Evolutionary conservation across 257 asterid species (phyloP), one percentile per base, ranked within the genome.

Genomic region (Solanum lignicaule): DNA sequence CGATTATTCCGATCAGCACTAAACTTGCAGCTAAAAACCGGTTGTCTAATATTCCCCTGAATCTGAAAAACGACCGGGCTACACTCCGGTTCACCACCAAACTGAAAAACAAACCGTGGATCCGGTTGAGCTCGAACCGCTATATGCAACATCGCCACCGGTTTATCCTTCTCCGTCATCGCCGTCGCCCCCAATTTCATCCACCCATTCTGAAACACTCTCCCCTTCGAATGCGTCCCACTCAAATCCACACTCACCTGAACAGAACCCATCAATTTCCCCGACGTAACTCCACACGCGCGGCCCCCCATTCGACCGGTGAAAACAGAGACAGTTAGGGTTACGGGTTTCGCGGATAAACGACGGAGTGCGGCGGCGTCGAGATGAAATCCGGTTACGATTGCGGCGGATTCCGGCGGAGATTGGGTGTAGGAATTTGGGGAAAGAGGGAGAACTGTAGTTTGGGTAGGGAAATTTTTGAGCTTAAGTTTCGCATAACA

Each of bases 11-110:
- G 93, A 86, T 95, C 99, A 39, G 98, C 98, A 87, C 88, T 93
- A 88, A 96, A 96, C 89, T 96, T 96, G 90, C 99, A 95, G 92
- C 99, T 96, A 86, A 96, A 96, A 93, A 96, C 96, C 92, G 99
- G 99, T 89, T 95, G 99, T 86, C 95, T 38, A 5, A 95, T 95
- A 83, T 90, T 95, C 90, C 95, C 98, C 84, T 96, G 98, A 87
- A 95, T 92, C 93, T 96, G 99, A 66, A 92, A 95, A 46, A 96
- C 97, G 14, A 96, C 98, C 86, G 99, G 98, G 88, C 98, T 96
- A 69, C 98, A 94, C 91, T 96, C 96, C 91, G 99, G 99, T 84
- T 95, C 99, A 18, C 98, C 98, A 14, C 97, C 99, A 83, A 96
- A 96, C 88, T 96, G 99, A 86, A 96, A 96, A 74, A 96, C 96